Percentiles rank a stretch among this genome's conserved stretches.
Conservation (phyloP, 1,139 yeast genomes). For the Blastobotrys capitulatus region DNA sequence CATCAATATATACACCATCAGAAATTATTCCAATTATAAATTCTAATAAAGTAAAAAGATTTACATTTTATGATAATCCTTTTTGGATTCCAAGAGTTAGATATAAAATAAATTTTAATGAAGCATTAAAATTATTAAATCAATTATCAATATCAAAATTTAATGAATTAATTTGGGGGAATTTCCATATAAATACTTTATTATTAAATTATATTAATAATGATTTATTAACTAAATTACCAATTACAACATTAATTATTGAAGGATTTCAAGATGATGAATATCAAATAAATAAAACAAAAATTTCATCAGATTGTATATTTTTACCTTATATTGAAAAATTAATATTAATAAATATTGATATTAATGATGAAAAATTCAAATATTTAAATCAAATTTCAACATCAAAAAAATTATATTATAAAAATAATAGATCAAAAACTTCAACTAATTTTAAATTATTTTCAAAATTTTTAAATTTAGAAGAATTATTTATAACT, state of each 20-base stretch:
- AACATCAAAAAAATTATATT: no score
- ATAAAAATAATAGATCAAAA: no score
- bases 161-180: neutral
- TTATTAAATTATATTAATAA: no score
- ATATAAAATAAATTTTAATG: no score
- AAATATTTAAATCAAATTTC: no score
- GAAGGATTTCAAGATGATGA: neutral
- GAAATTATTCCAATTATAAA: neutral
- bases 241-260: neutral
- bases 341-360: no score
- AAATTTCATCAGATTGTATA: no score
- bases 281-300: neutral
- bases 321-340: no score
- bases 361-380: no score
- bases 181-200: neutral
- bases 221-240: neutral
- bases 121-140: neutral
- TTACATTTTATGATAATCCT: neutral
- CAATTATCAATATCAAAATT: neutral
- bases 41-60: neutral
- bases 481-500: no score
- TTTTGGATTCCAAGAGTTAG: neutral
- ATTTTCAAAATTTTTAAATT: no score
- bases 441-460: no score
- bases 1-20: neutral